A percentile compares a stretch with the other conserved stretches of the same genome.
phyloP scores from a whole-genome alignment of 1,284 basidiomycete species.

The Abortiporus biennis region DNA sequence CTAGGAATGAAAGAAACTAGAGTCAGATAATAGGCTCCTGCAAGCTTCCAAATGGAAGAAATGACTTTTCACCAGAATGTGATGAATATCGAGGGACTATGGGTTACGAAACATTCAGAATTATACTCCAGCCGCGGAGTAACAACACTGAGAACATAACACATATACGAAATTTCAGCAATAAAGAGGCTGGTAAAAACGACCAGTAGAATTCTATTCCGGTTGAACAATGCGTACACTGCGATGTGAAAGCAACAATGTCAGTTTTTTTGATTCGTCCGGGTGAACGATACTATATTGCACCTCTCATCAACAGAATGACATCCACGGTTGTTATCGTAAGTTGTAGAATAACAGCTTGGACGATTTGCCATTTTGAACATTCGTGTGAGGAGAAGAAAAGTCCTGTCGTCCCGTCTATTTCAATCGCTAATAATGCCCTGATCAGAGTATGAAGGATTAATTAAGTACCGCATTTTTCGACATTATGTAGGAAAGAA shows the following conservation, averaged over 20 bases:
- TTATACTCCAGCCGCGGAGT: slow-evolving; percentile 17
- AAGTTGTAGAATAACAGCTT: slow-evolving; percentile 18
- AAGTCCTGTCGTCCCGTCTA: slow-evolving; percentile 18
- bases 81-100: slow-evolving; percentile 18
- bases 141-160: slow-evolving; percentile 17
- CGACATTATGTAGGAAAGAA: not conserved
- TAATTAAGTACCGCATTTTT: too few relatives aligned
- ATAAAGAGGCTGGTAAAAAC: slow-evolving; percentile 15
- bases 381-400: slow-evolving; percentile 15
- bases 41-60: not conserved
- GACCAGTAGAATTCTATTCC: slow-evolving; percentile 11
- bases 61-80: slow-evolving; percentile 19
- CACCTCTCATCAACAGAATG: slow-evolving; percentile 19
- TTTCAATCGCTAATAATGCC: slow-evolving; percentile 18
- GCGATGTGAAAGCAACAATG: too few relatives aligned
- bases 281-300: not conserved
- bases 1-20: slow-evolving; percentile 5
- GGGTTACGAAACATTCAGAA: slow-evolving; percentile 20
- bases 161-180: slow-evolving; percentile 15
- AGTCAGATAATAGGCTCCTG: not conserved
- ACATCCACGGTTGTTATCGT: slow-evolving; percentile 20
- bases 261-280: not conserved
- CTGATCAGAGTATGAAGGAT: slow-evolving; percentile 6
- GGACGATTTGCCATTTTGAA: slow-evolving; percentile 18
- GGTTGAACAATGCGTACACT: slow-evolving; percentile 20